These are phyloP conservation scores for Neospora caninum DNA, from an alignment of 169 alveolate species.

Conservation along the genomic window DNA sequence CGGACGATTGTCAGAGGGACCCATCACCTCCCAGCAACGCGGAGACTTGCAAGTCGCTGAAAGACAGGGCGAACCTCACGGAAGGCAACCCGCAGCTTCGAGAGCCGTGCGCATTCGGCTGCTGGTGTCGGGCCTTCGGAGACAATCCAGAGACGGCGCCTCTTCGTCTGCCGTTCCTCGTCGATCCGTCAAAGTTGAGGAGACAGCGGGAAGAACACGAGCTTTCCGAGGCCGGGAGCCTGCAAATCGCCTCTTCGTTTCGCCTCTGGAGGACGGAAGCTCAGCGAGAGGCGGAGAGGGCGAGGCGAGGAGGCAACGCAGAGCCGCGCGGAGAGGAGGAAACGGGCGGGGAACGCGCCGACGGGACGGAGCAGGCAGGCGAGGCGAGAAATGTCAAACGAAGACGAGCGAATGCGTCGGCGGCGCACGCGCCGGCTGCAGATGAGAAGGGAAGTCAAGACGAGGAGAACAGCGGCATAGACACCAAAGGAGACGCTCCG, in stretches of 20 bases:
- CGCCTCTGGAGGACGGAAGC: not conserved
- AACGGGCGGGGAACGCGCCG: too few species aligned
- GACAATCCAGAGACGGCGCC: not conserved
- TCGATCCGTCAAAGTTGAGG: not conserved
- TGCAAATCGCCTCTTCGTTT: not conserved
- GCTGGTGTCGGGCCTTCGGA: conserved; percentile 33
- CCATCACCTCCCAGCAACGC: too few species aligned
- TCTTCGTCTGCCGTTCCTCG: conserved; percentile 10
- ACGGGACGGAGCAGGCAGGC: not conserved
- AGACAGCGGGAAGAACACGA: not conserved
- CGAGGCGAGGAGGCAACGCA: not conserved
- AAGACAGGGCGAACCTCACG: too few species aligned
- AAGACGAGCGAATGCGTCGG: not conserved
- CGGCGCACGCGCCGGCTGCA: not conserved
- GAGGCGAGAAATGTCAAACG: not conserved
- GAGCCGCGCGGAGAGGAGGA: not conserved
- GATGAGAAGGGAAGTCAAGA: not conserved
- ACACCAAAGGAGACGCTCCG: not conserved
- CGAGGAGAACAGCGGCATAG: not conserved
- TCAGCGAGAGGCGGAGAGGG: too few species aligned
- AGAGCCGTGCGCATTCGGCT: conserved; percentile 17
- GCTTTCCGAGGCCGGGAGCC: not conserved
- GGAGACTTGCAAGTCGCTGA: not conserved
- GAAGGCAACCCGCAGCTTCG: not conserved
- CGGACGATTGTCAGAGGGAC: too few species aligned